Evolutionary conservation across 768 basidiomycete species (phyloP).

Genomic region (Xerocomellus chrysenteron): DNA sequence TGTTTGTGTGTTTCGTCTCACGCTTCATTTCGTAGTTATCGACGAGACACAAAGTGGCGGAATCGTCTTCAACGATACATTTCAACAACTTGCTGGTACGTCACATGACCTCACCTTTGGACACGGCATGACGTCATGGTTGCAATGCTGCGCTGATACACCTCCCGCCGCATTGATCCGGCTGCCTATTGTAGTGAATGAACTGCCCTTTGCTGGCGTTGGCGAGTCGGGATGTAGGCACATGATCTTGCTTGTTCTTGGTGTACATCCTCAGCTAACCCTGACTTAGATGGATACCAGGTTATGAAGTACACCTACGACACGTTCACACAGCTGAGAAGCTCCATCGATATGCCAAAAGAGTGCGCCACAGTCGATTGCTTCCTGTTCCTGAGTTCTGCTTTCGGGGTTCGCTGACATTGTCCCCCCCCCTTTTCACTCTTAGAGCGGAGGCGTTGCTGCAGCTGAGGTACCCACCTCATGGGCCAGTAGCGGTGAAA

Average conservation of each 20-base stretch:
- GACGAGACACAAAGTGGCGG: constrained; percentile 56
- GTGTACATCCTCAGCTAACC: not conserved
- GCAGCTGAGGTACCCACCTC: constrained; percentile 24
- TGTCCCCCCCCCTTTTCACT: not conserved
- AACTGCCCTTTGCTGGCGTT: constrained; percentile 52
- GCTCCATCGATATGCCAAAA: constrained; percentile 53
- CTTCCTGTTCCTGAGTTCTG: not conserved
- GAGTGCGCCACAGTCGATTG: constrained; percentile 40
- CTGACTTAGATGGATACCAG: constrained; percentile 51
- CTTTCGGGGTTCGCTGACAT: constrained; percentile 4
- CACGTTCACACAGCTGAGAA: constrained; percentile 49
- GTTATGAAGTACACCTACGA: constrained; percentile 54
- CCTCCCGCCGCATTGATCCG: not conserved
- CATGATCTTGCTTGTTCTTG: not conserved
- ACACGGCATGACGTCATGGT: constrained; percentile 12
- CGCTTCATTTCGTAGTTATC: constrained; percentile 40
- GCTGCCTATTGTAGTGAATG: constrained; percentile 24
- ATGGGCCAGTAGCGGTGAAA: constrained; percentile 17
- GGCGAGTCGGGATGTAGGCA: constrained; percentile 66
- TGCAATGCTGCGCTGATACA: not conserved
- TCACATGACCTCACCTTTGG: not conserved
- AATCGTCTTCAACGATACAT: constrained; percentile 58
- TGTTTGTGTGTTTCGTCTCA: constrained; percentile 1
- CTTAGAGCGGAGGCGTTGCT: constrained; percentile 24
- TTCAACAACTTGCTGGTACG: constrained; percentile 53